These are phyloP conservation scores for Zygnema circumcarinatum DNA, from an alignment of 139 green algal species.

Conservation along the genomic window DNA sequence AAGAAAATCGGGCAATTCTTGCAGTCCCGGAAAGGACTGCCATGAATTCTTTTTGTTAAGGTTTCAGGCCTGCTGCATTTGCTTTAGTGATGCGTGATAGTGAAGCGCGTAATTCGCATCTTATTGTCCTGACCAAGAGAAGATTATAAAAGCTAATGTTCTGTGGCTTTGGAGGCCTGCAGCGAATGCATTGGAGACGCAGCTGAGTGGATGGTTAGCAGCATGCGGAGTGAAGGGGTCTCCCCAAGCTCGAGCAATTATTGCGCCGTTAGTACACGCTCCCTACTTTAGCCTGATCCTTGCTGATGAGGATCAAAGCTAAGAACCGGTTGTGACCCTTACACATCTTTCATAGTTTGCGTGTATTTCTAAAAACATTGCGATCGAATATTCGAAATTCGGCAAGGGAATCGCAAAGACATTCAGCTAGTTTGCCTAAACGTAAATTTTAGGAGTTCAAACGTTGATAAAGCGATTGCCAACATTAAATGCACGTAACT, in stretches of 20 bases:
- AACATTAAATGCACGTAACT: too few relatives aligned
- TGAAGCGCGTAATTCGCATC: too few relatives aligned
- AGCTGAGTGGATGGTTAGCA: constrained; percentile 36
- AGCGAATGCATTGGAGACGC: constrained; percentile 19
- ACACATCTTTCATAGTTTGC: neutral
- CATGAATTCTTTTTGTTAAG: neutral
- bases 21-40: neutral
- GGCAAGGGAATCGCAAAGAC: neutral
- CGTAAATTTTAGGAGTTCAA: too few relatives aligned
- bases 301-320: too few relatives aligned
- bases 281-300: neutral
- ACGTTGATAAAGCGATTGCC: too few relatives aligned
- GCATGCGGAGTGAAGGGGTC: constrained; percentile 4
- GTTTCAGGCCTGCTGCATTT: too few relatives aligned
- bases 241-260: constrained; percentile 24
- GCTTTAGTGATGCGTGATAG: too few relatives aligned
- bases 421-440: too few relatives aligned
- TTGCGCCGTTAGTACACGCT: constrained; percentile 25
- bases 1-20: neutral
- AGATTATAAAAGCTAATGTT: too few relatives aligned
- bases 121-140: too few relatives aligned
- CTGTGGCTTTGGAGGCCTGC: neutral
- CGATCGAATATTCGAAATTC: neutral
- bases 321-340: too few relatives aligned
- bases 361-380: neutral